Conservation (phyloP, 2,329 filamentous ascomycete species). For the Calonectria pseudoreteaudii region DNA sequence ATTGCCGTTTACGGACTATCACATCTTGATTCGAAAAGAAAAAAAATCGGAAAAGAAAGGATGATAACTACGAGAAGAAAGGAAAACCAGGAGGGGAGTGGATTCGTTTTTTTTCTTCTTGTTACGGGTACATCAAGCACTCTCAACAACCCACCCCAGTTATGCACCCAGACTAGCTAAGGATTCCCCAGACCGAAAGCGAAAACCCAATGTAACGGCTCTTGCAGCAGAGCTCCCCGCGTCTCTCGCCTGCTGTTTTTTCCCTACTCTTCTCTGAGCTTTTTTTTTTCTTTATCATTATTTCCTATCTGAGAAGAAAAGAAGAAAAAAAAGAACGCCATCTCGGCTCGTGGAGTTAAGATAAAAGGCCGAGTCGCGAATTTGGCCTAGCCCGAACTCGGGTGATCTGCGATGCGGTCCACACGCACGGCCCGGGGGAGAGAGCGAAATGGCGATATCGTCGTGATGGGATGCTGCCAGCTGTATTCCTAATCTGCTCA, state of each 20-base stretch:
- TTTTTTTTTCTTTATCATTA: neutral
- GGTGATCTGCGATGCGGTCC: conserved; percentile 17
- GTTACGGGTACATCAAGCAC: neutral
- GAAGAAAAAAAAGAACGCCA: neutral
- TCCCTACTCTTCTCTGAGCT: too few relatives aligned
- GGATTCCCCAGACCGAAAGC: conserved; percentile 2
- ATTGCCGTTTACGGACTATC: neutral
- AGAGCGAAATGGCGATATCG: neutral
- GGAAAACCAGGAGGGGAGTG: neutral
- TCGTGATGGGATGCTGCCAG: neutral
- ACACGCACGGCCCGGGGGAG: neutral
- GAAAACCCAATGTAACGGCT: conserved; percentile 1
- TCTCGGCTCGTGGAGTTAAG: conserved; percentile 37
- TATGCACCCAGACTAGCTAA: neutral
- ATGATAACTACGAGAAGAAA: neutral
- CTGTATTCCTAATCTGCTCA: neutral
- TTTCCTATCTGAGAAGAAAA: neutral
- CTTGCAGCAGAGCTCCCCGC: neutral
- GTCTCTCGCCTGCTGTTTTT: neutral
- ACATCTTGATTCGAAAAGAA: neutral
- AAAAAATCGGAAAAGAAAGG: neutral
- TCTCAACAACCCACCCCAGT: neutral
- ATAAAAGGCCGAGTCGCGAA: conserved; percentile 41
- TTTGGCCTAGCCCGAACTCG: conserved; percentile 11
- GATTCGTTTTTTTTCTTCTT: neutral